Base-by-base conservation (phyloP, 2,329 filamentous ascomycete species). In the Metarhizium robertsii region DNA sequence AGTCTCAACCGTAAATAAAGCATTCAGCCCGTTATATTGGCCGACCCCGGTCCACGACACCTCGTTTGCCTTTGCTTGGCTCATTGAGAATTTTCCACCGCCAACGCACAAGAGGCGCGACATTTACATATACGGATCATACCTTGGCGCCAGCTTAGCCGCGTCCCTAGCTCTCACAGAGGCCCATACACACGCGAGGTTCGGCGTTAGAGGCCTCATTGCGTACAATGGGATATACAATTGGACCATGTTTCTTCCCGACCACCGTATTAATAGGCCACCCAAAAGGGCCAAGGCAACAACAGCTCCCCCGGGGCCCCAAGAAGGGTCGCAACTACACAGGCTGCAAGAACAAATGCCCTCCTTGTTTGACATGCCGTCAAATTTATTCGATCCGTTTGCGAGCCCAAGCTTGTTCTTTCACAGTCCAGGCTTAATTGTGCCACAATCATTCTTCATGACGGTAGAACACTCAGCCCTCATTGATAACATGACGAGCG, bases 141-240 rank as follows among this genome's bases (percentile, higher is more conserved):
- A 80, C 59, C 72, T 85, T 0, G 80, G 83, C 16, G 83, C 79
- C 40, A 73, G 76, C 14, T 70, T 86, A 7, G 83, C 80, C 32
- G 70, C 76, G 14, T 77, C 79, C 1, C 70, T 86, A 3, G 77
- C 81, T 8, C 66, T 86, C 47, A 85, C 81, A 2, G 80, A 85
- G 64, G 69, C 75, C 1, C 71, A 74, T 48, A 61, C 69, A 2
- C 69, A 77, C 54, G 62, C 68, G 14, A 67, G 62, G 36, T 73
- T 80, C 62, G 72, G 71, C 43, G 71, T 85, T 47, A 73, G 78
- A 10, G 81, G 81, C 7, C 66, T 84, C 36, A 68, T 81, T 16
- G 75, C 76, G 7, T 78, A 78, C 66, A 82, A 86, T 60, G 83
- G 81, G 46, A 74, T 86, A 56, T 86, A 83, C 68, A 79, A 86